Conservation (phyloP, 2,329 filamentous ascomycete species). For the Claviceps sp. region DNA sequence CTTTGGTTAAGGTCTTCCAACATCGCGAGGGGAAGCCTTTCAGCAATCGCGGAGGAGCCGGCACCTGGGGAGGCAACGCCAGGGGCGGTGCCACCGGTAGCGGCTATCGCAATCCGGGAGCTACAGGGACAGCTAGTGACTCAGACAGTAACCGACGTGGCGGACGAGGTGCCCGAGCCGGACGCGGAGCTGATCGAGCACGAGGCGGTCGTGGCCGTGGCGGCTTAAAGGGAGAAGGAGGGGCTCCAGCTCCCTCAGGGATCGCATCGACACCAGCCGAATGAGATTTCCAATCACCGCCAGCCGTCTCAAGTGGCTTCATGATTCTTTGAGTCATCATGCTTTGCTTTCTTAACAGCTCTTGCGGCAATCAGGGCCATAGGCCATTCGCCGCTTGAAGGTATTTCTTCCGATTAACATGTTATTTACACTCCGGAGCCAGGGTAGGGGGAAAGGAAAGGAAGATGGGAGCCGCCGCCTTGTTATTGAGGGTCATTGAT, state of each 20-base stretch:
- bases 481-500: slow-evolving; percentile 4
- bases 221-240: slow-evolving; percentile 45
- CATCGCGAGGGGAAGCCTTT: slow-evolving; percentile 47
- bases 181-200: slow-evolving; percentile 45
- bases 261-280: slow-evolving; percentile 34
- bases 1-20: slow-evolving; percentile 72
- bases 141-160: slow-evolving; percentile 44
- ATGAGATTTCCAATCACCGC: background rate
- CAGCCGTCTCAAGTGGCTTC: background rate
- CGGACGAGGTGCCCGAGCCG: slow-evolving; percentile 41
- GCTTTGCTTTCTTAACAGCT: background rate
- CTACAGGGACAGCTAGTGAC: slow-evolving; percentile 64
- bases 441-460: slow-evolving; percentile 5
- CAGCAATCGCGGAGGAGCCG: slow-evolving; percentile 48
- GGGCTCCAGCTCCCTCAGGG: slow-evolving; percentile 38
- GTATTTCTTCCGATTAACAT: slow-evolving; percentile 5
- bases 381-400: background rate
- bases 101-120: slow-evolving; percentile 73
- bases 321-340: background rate
- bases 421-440: slow-evolving; percentile 11
- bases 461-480: slow-evolving; percentile 4
- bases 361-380: background rate
- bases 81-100: slow-evolving; percentile 48
- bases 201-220: slow-evolving; percentile 42
- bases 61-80: slow-evolving; percentile 52